phyloP scores from a whole-genome alignment of 2,329 filamentous ascomycete genomes.

The Arthroderma uncinatum region DNA sequence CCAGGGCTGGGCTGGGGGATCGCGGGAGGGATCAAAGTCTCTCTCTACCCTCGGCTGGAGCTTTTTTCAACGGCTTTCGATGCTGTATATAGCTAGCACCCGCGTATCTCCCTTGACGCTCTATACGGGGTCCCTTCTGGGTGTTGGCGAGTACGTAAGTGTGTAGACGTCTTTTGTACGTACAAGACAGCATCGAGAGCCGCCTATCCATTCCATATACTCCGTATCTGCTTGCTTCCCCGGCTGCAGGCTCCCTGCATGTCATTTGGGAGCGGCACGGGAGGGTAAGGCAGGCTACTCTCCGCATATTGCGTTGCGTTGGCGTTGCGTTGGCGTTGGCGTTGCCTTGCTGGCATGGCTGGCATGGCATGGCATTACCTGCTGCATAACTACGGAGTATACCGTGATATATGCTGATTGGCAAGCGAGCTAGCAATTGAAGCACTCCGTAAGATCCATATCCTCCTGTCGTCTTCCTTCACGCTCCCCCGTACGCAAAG shows the following conservation, averaged over 20 bases:
- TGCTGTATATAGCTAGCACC: background rate
- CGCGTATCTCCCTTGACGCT: too few relatives aligned
- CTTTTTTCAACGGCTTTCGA: slow-evolving; percentile 3
- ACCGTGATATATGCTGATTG: too few relatives aligned
- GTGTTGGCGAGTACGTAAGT: too few relatives aligned
- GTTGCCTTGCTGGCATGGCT: background rate
- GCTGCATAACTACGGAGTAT: too few relatives aligned
- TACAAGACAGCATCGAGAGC: background rate
- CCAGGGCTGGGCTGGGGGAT: background rate
- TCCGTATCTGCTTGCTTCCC: background rate
- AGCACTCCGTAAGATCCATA: background rate
- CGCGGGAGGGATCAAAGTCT: background rate
- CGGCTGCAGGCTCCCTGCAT: background rate
- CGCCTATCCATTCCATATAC: background rate
- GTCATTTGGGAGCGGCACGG: slow-evolving; percentile 3
- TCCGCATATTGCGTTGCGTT: background rate
- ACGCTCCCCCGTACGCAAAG: too few relatives aligned
- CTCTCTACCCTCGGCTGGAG: too few relatives aligned
- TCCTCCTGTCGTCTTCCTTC: too few relatives aligned
- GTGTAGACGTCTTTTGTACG: background rate
- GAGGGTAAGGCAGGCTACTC: background rate
- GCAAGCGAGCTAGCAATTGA: background rate
- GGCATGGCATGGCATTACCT: background rate
- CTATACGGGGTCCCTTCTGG: too few relatives aligned
- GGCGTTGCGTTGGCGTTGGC: background rate